phyloP scores from a whole-genome alignment of 2,329 filamentous ascomycete species.

The Pseudogymnoascus verrucosus region DNA sequence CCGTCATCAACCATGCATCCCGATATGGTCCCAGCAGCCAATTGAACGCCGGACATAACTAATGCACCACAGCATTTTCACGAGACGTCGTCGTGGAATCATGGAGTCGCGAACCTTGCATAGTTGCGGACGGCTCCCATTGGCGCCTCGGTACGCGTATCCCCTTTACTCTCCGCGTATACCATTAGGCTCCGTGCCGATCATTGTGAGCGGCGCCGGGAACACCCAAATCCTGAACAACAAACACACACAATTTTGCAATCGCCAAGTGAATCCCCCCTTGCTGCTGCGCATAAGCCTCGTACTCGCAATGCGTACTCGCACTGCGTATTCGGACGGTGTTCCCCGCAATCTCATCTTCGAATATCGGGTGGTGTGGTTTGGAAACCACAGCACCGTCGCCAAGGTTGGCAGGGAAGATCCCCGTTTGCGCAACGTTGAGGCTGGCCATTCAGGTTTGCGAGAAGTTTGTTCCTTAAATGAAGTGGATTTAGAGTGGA shows the following conservation, averaged over 20 bases:
- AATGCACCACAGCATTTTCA: neutral
- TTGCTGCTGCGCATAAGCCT: neutral
- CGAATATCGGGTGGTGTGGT: neutral
- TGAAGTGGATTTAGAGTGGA: neutral
- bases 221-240: neutral
- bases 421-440: neutral
- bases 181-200: neutral
- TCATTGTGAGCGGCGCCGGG: neutral
- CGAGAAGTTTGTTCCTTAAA: neutral
- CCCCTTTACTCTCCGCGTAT: neutral
- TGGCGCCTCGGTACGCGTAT: neutral
- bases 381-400: too few species aligned
- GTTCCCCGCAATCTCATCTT: neutral
- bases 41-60: neutral
- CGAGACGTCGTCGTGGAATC: neutral
- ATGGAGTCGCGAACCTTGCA: neutral
- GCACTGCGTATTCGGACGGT: neutral
- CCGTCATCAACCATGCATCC: neutral
- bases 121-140: neutral
- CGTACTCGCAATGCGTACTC: slow-evolving; percentile 1
- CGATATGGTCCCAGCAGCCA: neutral
- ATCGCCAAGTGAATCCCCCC: neutral
- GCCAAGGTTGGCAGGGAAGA: neutral
- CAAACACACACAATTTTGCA: neutral
- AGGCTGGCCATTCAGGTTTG: neutral